A percentile compares a stretch with the other conserved stretches of the same genome.
Evolutionary conservation across 1,284 basidiomycete genomes (phyloP).

Genomic region (Agroathelia rolfsii): DNA sequence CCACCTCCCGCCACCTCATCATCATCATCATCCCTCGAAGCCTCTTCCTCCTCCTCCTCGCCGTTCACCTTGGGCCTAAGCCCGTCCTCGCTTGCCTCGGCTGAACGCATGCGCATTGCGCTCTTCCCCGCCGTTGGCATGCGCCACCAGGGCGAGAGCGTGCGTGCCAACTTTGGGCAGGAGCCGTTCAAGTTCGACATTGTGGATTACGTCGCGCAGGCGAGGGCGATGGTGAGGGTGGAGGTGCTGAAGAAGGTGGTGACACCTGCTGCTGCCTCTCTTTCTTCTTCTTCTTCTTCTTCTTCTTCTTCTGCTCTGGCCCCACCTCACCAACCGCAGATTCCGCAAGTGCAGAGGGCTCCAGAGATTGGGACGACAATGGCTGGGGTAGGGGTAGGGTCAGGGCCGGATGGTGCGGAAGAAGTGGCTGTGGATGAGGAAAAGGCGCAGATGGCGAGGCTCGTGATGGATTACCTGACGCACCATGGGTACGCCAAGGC

Average conservation of each 20-base stretch:
- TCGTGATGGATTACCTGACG: slow-evolving; percentile 70
- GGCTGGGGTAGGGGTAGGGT: slow-evolving; percentile 9
- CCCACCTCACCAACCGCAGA: too few species aligned
- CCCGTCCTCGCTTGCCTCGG: slow-evolving; percentile 66
- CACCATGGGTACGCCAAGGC: slow-evolving; percentile 74
- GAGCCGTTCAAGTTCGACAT: slow-evolving; percentile 84
- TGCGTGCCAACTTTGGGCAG: slow-evolving; percentile 81
- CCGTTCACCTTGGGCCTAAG: slow-evolving; percentile 42
- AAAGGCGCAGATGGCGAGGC: slow-evolving; percentile 44
- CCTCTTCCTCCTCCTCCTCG: too few species aligned
- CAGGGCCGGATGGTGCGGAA: slow-evolving; percentile 9
- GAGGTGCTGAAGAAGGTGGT: slow-evolving; percentile 18
- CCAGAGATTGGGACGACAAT: slow-evolving; percentile 8
- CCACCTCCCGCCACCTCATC: too few species aligned
- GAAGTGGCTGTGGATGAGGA: slow-evolving; percentile 14
- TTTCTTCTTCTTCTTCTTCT: too few species aligned
- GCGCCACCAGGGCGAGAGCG: slow-evolving; percentile 61
- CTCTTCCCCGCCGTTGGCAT: slow-evolving; percentile 84
- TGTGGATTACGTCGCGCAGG: slow-evolving; percentile 65
- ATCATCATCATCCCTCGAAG: too few species aligned
- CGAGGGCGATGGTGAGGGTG: slow-evolving; percentile 25
- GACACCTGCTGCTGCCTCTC: too few species aligned
- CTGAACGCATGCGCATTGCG: slow-evolving; percentile 41
- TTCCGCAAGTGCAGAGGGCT: too few species aligned
- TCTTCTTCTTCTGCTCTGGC: too few species aligned